These are phyloP conservation scores for Hamigera avellanea DNA, from an alignment of 495 filamentous ascomycete genomes.

Conservation along the genomic window DNA sequence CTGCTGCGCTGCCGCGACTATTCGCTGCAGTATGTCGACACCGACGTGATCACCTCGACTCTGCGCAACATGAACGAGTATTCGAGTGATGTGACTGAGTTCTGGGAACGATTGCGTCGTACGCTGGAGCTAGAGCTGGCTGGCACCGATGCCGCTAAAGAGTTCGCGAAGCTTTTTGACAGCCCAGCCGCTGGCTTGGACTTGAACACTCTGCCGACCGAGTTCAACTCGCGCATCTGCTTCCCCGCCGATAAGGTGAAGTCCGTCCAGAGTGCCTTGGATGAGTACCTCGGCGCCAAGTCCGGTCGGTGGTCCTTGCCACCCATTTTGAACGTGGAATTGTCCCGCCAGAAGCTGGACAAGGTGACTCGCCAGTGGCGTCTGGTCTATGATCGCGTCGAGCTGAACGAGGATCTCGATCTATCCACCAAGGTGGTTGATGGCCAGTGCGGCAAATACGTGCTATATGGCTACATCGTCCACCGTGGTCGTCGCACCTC, in stretches of 20 bases:
- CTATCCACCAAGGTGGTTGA: constrained; percentile 27
- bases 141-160: constrained; percentile 27
- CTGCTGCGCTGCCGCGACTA: constrained; percentile 23
- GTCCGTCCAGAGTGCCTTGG: constrained; percentile 21
- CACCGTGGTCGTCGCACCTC: constrained; percentile 51
- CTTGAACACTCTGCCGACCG: constrained; percentile 22
- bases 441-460: constrained; percentile 32
- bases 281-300: constrained; percentile 19
- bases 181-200: constrained; percentile 10
- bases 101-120: constrained; percentile 42
- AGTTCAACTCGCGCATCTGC: constrained; percentile 29
- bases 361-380: constrained; percentile 41
- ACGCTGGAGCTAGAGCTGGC: constrained; percentile 40
- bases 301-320: constrained; percentile 31
- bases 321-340: constrained; percentile 44
- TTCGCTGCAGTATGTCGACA: constrained; percentile 30
- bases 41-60: constrained; percentile 29
- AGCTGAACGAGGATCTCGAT: constrained; percentile 41
- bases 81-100: constrained; percentile 35
- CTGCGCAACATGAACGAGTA: constrained; percentile 33
- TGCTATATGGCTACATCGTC: constrained; percentile 50
- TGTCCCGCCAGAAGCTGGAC: constrained; percentile 47
- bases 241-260: constrained; percentile 24
- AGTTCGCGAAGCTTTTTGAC: constrained; percentile 36
- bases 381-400: constrained; percentile 44